phyloP scores from a whole-genome alignment of 257 asterid species.

The Catharanthus roseus region DNA sequence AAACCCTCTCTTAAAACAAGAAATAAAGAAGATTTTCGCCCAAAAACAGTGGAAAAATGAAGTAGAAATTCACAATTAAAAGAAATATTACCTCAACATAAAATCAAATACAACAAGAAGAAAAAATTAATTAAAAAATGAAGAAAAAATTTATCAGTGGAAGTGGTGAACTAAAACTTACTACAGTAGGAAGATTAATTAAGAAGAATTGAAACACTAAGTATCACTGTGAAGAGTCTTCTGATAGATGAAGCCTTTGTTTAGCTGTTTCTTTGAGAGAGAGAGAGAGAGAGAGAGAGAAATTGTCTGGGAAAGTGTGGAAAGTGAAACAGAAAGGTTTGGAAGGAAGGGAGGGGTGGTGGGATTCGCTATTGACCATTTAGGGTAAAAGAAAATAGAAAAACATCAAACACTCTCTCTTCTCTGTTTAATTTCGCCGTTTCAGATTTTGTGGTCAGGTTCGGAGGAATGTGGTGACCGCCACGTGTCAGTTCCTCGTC shows the following conservation, averaged over 20 bases:
- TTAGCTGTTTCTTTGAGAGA: not conserved
- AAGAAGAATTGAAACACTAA: too few species aligned
- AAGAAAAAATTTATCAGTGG: not conserved
- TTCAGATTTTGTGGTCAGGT: conserved; percentile 39
- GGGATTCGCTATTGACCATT: conserved; percentile 35
- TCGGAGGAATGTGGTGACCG: conserved; percentile 36
- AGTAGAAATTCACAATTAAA: not conserved
- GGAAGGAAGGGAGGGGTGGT: conserved; percentile 17
- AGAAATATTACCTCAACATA: too few species aligned
- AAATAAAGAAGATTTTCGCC: not conserved
- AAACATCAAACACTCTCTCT: too few species aligned
- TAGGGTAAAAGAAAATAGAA: conserved; percentile 14
- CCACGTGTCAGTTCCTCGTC: conserved; percentile 24
- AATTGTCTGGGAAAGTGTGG: conserved; percentile 32
- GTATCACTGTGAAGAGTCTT: not conserved
- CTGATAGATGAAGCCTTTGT: not conserved
- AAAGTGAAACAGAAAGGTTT: conserved; percentile 23
- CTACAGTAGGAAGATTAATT: not conserved
- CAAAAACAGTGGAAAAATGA: not conserved
- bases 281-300: conserved; percentile 12
- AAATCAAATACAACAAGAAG: not conserved
- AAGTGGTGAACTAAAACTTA: conserved; percentile 3
- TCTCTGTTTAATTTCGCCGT: conserved; percentile 22
- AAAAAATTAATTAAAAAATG: not conserved
- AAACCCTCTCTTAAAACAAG: not conserved